These are phyloP conservation scores for Fusarium neocosmosporiellum DNA, from an alignment of 2,329 filamentous ascomycete genomes.

Conservation along the genomic window DNA sequence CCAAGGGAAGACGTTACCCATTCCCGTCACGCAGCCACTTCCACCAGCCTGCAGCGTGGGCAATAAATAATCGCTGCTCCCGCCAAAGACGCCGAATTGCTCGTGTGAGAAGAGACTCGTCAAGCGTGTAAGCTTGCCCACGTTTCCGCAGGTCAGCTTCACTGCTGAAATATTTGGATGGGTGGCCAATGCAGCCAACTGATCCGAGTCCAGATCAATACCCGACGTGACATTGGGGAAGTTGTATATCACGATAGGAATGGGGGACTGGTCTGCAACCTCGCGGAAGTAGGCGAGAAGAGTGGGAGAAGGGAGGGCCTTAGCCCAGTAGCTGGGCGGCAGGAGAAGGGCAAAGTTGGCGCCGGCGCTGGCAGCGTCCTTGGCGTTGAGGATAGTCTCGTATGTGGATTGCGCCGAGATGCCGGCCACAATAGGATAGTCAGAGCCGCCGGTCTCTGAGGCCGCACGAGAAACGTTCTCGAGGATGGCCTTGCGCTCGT, in stretches of 20 bases:
- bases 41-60: constrained; percentile 54
- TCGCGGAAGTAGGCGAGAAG: constrained; percentile 75
- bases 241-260: constrained; percentile 77
- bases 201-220: constrained; percentile 72
- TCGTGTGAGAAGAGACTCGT: constrained; percentile 53
- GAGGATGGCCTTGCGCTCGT: constrained; percentile 56
- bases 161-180: constrained; percentile 76
- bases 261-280: constrained; percentile 70
- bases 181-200: constrained; percentile 66
- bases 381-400: constrained; percentile 73
- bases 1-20: constrained; percentile 60
- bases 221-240: constrained; percentile 74
- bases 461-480: constrained; percentile 52
- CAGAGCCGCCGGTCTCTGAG: constrained; percentile 46
- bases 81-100: constrained; percentile 57
- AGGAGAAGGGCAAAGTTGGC: constrained; percentile 80
- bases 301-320: constrained; percentile 59
- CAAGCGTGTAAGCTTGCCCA: constrained; percentile 73
- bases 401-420: constrained; percentile 63
- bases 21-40: constrained; percentile 57
- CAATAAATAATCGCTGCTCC: constrained; percentile 57
- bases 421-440: constrained; percentile 58
- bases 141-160: constrained; percentile 77
- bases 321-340: constrained; percentile 79
- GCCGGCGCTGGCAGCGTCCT: constrained; percentile 73